phyloP scores from a whole-genome alignment of 2,329 filamentous ascomycete genomes.

The Albifimbria verrucaria region DNA sequence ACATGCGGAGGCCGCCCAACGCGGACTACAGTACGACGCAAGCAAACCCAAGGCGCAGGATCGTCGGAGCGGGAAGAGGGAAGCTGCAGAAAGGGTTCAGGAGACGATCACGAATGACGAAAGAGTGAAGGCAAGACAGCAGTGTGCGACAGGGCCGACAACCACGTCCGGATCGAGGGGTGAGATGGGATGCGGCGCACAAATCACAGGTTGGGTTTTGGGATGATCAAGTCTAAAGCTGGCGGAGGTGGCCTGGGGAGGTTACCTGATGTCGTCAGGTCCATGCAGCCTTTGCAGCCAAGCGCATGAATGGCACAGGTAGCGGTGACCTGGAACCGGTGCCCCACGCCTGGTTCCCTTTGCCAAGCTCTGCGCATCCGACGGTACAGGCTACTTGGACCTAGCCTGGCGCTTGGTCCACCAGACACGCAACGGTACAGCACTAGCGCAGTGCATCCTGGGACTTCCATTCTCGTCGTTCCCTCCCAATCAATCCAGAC shows the following conservation, averaged over 20 bases:
- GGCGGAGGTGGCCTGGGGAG: constrained; percentile 5
- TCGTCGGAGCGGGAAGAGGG: constrained; percentile 10
- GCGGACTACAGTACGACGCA: background rate
- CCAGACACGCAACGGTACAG: background rate
- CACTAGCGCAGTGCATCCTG: background rate
- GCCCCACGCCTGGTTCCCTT: no score
- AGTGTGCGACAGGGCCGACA: background rate
- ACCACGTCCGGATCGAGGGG: background rate
- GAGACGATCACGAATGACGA: background rate
- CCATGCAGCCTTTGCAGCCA: background rate
- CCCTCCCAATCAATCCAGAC: no score
- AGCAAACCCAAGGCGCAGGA: background rate
- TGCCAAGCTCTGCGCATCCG: no score
- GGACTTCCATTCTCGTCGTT: no score
- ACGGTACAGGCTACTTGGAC: no score
- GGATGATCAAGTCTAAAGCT: constrained; percentile 5
- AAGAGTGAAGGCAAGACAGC: background rate
- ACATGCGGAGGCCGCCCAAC: background rate
- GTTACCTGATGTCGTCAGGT: constrained; percentile 9
- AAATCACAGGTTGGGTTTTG: constrained; percentile 1
- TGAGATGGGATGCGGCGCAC: constrained; percentile 2
- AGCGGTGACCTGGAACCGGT: background rate
- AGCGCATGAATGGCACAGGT: background rate
- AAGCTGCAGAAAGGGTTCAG: constrained; percentile 5
- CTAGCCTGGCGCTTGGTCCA: background rate